Base-by-base conservation (phyloP, 2,329 filamentous ascomycete genomes). In the Phyllosticta capitalensis region DNA sequence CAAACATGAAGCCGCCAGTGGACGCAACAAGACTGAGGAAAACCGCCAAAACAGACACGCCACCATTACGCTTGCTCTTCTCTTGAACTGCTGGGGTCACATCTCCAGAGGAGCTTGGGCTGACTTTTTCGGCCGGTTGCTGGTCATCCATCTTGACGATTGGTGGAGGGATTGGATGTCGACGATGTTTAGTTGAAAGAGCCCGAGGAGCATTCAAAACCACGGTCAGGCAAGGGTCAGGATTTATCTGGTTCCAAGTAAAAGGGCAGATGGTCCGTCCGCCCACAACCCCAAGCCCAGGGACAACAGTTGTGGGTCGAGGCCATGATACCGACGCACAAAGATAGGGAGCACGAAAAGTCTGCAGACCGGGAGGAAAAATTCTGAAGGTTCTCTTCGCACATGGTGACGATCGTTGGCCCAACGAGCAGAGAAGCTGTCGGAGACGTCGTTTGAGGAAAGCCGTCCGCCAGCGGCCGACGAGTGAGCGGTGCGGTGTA, bases 1-100 rank as follows among this genome's bases (percentile, higher is more conserved):
- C 69, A 38, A 70, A 69, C 52, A 70, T 71, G 38, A 45, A 45
- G 38, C 38, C 38, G n/a, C 38, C 38, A 3, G 38, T 45, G 14
- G 38, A 45, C 3, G 38, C 38, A n/a, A 45, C 38, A n/a, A 45
- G 12, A 45, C 14, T n/a, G 14, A 45, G 38, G 38, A 45, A 45
- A 6, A 45, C 17, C 6, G 38, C 38, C 14, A 45, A 14, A 45
- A 14, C 17, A n/a, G 38, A 45, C 38, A 45, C 4, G 17, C 38
- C 38, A n/a, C 38, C 38, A 45, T n/a, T 45, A 6, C 38, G 38
- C 14, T 17, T 45, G 38, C 38, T 45, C 38, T n/a, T 45, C 14
- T 45, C 38, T n/a, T 45, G 38, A 7, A 1, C 14, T 45, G 17
- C 3, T 5, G 5, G 50, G n/a, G 14, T 5, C 45, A 49, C 45